Evolutionary conservation across 148 eudicot genomes (phyloP).

Genomic region (Camellia sinensis): DNA sequence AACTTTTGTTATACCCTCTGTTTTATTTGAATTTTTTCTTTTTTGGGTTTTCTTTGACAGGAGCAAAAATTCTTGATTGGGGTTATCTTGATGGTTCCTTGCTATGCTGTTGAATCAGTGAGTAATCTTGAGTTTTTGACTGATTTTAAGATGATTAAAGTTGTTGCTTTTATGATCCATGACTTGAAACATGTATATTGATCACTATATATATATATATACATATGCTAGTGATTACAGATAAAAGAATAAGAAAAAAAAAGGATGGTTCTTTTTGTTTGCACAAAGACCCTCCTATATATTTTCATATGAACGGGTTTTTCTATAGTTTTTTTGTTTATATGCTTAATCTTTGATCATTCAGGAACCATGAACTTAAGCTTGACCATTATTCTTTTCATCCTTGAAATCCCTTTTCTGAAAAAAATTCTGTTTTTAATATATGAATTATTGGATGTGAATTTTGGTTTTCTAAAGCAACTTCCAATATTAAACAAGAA

Average conservation of each 20-base stretch:
- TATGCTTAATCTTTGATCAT: neutral
- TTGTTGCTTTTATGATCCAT: neutral
- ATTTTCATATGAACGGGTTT: neutral
- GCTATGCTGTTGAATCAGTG: constrained; percentile 95
- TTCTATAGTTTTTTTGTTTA: neutral
- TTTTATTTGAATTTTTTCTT: constrained; percentile 7
- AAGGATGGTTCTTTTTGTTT: too few relatives aligned
- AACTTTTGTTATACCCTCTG: neutral
- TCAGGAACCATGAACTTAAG: neutral
- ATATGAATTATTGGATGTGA: neutral
- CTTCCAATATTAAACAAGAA: neutral
- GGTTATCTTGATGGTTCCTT: constrained; percentile 94
- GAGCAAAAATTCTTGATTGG: constrained; percentile 98
- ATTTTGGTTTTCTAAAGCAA: neutral
- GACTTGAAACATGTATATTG: neutral
- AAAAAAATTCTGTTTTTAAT: neutral
- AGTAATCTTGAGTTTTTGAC: constrained; percentile 19
- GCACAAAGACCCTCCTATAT: neutral
- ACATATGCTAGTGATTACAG: too few relatives aligned
- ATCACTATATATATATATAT: neutral
- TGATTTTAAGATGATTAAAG: neutral
- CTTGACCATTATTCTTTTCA: neutral
- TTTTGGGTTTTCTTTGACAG: constrained; percentile 38
- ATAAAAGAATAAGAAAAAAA: too few relatives aligned
- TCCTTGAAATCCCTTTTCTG: neutral